Conservation (phyloP, 2,329 filamentous ascomycete genomes). For the Cladophialophora immunda region DNA sequence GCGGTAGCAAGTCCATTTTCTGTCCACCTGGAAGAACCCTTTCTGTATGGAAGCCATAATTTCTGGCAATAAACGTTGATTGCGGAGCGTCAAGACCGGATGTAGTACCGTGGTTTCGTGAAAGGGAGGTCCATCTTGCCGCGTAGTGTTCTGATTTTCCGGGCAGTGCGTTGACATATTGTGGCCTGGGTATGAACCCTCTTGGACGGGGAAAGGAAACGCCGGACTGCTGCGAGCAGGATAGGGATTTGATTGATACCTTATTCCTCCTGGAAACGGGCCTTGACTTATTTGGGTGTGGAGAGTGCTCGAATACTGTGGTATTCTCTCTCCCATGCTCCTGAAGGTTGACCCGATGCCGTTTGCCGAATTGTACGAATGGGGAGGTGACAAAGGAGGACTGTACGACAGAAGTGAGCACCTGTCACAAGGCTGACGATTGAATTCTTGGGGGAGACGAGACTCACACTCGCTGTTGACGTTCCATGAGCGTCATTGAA, state of each 20-base stretch:
- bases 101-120: conserved; percentile 50
- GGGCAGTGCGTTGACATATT: conserved; percentile 32
- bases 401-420: conserved; percentile 31
- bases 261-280: conserved; percentile 18
- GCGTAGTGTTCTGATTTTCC: conserved; percentile 39
- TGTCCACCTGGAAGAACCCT: conserved; percentile 82
- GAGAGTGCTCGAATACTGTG: conserved; percentile 28
- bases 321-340: conserved; percentile 49
- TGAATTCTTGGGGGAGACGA: conserved; percentile 3
- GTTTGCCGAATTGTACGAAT: conserved; percentile 32
- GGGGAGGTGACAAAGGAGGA: conserved; percentile 38
- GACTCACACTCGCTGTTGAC: conserved; percentile 50
- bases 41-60: conserved; percentile 86
- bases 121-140: conserved; percentile 54
- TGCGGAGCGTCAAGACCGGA: conserved; percentile 47
- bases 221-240: conserved; percentile 26
- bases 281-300: conserved; percentile 31
- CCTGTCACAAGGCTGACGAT: conserved; percentile 19
- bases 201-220: conserved; percentile 41
- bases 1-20: conserved; percentile 91
- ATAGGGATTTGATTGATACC: conserved; percentile 29
- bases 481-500: conserved; percentile 35
- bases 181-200: conserved; percentile 36
- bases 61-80: conserved; percentile 69
- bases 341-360: conserved; percentile 42